Evolutionary conservation across 1,284 basidiomycete species (phyloP).

Genomic region (Boletus hoseneyae): DNA sequence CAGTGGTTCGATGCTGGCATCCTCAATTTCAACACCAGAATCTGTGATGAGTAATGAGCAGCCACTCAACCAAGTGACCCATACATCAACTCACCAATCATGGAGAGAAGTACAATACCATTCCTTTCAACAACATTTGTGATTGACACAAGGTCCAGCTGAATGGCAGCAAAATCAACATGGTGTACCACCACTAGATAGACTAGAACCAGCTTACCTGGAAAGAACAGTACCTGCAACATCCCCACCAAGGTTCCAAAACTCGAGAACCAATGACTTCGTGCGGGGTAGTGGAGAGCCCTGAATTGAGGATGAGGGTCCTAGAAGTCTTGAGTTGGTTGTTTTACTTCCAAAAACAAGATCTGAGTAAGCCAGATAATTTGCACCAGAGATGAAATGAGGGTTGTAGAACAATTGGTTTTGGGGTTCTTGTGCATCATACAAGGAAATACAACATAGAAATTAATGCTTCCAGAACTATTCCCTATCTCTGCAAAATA

Average conservation of each 20-base stretch:
- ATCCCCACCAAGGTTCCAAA: slow-evolving; percentile 16
- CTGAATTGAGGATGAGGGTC: slow-evolving; percentile 8
- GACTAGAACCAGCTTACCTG: slow-evolving; percentile 13
- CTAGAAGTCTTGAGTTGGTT: slow-evolving; percentile 4
- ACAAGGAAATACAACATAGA: slow-evolving; percentile 10
- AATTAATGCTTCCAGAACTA: slow-evolving; percentile 5
- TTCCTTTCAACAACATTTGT: slow-evolving; percentile 21
- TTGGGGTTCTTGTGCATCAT: slow-evolving; percentile 9
- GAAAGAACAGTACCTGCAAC: slow-evolving; percentile 1
- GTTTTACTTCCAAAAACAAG: slow-evolving; percentile 14
- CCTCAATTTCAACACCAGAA: slow-evolving; percentile 20
- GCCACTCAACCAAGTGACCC: background rate
- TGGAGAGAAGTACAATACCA: slow-evolving; percentile 21
- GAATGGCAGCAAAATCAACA: slow-evolving; percentile 23
- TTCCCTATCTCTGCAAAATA: slow-evolving; percentile 3
- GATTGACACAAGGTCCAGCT: slow-evolving; percentile 18
- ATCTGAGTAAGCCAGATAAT: slow-evolving; percentile 4
- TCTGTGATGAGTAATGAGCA: slow-evolving; percentile 8
- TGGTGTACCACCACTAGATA: slow-evolving; percentile 12
- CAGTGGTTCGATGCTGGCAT: slow-evolving; percentile 12
- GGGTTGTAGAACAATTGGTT: background rate
- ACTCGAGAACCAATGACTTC: slow-evolving; percentile 20
- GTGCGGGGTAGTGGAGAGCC: slow-evolving; percentile 13
- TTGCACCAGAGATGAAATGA: slow-evolving; percentile 1
- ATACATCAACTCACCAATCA: slow-evolving; percentile 15